phyloP scores from a whole-genome alignment of 148 eudicot species.

The Persicaria tinctoria region DNA sequence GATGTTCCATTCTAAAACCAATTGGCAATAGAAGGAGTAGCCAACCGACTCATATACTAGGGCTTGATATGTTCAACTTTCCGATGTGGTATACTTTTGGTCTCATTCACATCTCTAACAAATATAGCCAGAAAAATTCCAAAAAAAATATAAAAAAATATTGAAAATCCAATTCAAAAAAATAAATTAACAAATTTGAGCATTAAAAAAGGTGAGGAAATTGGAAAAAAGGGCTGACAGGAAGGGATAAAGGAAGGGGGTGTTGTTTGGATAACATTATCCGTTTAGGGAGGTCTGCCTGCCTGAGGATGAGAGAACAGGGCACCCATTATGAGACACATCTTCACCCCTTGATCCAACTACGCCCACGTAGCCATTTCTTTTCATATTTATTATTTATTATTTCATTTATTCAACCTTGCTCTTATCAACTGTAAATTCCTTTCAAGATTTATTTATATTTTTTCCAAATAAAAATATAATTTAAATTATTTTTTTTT shows the following conservation, averaged over 20 bases:
- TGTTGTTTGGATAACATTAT: not conserved
- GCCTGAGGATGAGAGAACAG: conserved; percentile 31
- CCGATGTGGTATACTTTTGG: too few species aligned
- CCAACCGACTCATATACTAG: too few species aligned
- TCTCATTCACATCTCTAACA: too few species aligned
- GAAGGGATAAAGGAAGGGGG: not conserved
- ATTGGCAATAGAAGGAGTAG: too few species aligned
- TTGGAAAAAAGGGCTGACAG: not conserved
- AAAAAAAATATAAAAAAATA: too few species aligned
- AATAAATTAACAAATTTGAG: not conserved
- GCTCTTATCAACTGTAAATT: not conserved
- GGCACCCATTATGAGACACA: conserved; percentile 25
- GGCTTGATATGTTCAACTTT: too few species aligned
- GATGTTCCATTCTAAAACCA: too few species aligned
- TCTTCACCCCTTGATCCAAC: conserved; percentile 13
- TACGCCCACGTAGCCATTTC: not conserved
- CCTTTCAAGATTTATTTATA: not conserved
- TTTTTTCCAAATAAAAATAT: too few species aligned
- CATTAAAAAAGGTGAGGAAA: conserved; percentile 1
- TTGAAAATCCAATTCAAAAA: too few species aligned
- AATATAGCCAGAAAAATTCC: too few species aligned
- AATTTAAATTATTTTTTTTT: too few species aligned
- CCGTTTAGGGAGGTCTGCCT: not conserved
- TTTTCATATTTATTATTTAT: not conserved
- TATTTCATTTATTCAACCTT: not conserved